phyloP scores from a whole-genome alignment of 2,329 filamentous ascomycete genomes.

The Botrytis tulipae region DNA sequence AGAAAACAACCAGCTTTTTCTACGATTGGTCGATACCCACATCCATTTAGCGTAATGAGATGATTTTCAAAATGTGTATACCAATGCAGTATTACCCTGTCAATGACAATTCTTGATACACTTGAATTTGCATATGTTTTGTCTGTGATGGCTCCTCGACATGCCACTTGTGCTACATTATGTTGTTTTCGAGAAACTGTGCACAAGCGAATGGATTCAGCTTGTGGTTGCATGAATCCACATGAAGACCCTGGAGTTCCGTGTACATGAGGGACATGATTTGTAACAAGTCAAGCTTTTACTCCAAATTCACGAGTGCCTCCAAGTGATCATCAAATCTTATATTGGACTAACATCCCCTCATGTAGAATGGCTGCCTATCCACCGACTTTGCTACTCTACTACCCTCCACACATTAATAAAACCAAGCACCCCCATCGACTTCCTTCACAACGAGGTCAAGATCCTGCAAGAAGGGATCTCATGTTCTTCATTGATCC shows the following conservation, averaged over 20 bases:
- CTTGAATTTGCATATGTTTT: background rate
- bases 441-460: background rate
- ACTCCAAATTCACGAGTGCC: background rate
- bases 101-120: conserved; percentile 18
- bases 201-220: background rate
- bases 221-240: background rate
- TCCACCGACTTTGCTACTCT: background rate
- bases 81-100: conserved; percentile 24
- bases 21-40: conserved; percentile 33
- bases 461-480: background rate
- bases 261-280: background rate
- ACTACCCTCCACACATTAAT: background rate
- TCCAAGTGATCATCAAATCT: background rate
- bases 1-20: conserved; percentile 14
- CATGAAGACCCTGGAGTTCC: too few species aligned
- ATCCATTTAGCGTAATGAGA: conserved; percentile 39
- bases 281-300: background rate
- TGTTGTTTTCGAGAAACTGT: too few species aligned
- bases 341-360: background rate
- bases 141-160: background rate
- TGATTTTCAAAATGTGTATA: conserved; percentile 30
- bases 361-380: background rate
- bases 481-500: background rate
- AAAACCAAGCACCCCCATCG: background rate
- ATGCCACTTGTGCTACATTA: too few species aligned